A percentile compares a stretch with the other conserved stretches of the same genome.
Evolutionary conservation across 352 stramenopile genomes (phyloP).

Genomic region (Phytophthora constricta): DNA sequence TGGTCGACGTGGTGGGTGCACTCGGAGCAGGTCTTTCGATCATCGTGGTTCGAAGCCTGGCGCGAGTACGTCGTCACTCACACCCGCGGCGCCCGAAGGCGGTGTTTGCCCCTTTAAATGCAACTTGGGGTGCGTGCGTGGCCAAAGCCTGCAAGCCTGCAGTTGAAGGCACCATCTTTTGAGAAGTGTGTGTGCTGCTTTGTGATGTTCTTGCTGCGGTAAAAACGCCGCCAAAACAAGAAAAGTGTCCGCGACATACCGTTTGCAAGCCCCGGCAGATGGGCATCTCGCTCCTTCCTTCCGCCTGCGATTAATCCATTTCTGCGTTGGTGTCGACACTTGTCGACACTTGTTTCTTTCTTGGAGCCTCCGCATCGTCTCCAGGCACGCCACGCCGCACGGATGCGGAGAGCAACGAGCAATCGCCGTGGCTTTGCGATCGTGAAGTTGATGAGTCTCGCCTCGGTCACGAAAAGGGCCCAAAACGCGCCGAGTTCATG

Average conservation of each 20-base stretch:
- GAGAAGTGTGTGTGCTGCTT: too few relatives aligned
- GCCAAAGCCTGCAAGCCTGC: too few relatives aligned
- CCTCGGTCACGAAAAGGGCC: neutral
- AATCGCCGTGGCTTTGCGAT: neutral
- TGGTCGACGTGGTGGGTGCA: slow-evolving; percentile 35
- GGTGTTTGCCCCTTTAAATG: too few relatives aligned
- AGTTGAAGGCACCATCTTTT: too few relatives aligned
- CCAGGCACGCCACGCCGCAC: neutral
- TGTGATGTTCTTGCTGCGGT: too few relatives aligned
- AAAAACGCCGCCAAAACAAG: neutral
- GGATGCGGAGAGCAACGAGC: neutral
- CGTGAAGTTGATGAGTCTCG: neutral
- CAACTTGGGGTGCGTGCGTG: too few relatives aligned
- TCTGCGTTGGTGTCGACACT: neutral
- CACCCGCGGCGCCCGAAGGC: too few relatives aligned
- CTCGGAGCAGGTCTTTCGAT: slow-evolving; percentile 17
- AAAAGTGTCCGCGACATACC: neutral
- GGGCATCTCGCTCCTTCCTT: neutral
- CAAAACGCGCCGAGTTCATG: neutral
- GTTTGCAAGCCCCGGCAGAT: neutral
- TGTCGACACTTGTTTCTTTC: too few relatives aligned
- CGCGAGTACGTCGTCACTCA: slow-evolving; percentile 4
- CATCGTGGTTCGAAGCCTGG: neutral
- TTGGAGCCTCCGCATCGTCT: neutral
- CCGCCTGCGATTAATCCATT: neutral